Evolutionary conservation across 2,329 filamentous ascomycete genomes (phyloP).

Genomic region (Claviceps maximensis): DNA sequence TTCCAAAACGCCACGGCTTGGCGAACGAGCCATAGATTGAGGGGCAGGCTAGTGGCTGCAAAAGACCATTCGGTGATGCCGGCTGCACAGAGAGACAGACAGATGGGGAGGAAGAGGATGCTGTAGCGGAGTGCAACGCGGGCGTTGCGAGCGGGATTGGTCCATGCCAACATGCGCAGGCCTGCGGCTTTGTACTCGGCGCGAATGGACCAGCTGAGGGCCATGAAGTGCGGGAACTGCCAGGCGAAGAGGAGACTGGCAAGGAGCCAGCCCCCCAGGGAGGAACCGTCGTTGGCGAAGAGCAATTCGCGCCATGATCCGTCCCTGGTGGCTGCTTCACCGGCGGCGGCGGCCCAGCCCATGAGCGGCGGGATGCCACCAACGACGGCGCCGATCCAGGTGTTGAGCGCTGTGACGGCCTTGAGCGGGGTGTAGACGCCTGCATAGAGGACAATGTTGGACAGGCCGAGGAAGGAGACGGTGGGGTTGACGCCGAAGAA

Average conservation of each 20-base stretch:
- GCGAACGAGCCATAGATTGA: slow-evolving; percentile 75
- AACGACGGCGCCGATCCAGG: slow-evolving; percentile 87
- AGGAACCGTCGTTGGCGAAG: slow-evolving; percentile 48
- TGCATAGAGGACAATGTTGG: slow-evolving; percentile 83
- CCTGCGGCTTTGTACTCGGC: slow-evolving; percentile 71
- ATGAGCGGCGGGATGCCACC: slow-evolving; percentile 91
- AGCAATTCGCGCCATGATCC: slow-evolving; percentile 69
- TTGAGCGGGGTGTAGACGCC: slow-evolving; percentile 90
- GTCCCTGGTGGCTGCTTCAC: slow-evolving; percentile 65
- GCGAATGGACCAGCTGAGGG: slow-evolving; percentile 74
- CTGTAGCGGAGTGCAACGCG: slow-evolving; percentile 84
- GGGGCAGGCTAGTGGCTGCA: slow-evolving; percentile 61
- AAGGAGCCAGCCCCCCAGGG: slow-evolving; percentile 74
- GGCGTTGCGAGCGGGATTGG: slow-evolving; percentile 71
- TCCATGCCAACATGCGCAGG: slow-evolving; percentile 68
- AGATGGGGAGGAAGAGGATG: slow-evolving; percentile 74
- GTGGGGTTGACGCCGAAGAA: slow-evolving; percentile 92
- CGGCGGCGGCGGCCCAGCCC: slow-evolving; percentile 94
- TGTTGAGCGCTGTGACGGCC: slow-evolving; percentile 73
- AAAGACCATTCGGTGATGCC: slow-evolving; percentile 82
- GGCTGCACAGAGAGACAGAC: slow-evolving; percentile 61
- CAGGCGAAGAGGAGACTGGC: slow-evolving; percentile 78
- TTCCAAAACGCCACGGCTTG: slow-evolving; percentile 76
- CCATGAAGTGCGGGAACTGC: slow-evolving; percentile 99
- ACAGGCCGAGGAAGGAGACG: slow-evolving; percentile 68